phyloP scores from a whole-genome alignment of 208 protist genomes.

The Trichomonas gallinae region DNA sequence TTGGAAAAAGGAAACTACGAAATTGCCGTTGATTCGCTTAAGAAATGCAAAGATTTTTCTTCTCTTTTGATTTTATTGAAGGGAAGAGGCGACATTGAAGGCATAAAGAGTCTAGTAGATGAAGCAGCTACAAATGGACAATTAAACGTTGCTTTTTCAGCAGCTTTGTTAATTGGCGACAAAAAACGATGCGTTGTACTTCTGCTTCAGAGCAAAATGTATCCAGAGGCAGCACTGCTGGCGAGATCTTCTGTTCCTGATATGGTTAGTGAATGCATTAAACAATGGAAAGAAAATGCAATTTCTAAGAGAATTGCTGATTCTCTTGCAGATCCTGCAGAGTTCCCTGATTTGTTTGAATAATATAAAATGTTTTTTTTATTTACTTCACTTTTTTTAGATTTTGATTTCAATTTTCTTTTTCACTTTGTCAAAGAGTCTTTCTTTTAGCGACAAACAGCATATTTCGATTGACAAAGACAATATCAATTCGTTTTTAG shows the following conservation, averaged over 20 bases:
- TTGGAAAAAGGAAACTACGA: neutral
- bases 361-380: neutral
- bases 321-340: neutral
- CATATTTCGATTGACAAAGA: too few relatives aligned
- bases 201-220: neutral
- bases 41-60: neutral
- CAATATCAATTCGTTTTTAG: too few relatives aligned
- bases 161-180: neutral
- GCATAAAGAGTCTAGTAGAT: neutral
- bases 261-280: neutral
- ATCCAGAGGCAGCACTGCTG: neutral
- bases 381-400: too few relatives aligned
- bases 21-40: neutral
- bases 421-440: too few relatives aligned
- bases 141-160: neutral
- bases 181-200: neutral
- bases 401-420: too few relatives aligned
- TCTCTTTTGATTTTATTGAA: neutral
- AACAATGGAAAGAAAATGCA: neutral
- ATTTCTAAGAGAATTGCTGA: neutral
- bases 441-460: too few relatives aligned
- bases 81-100: neutral
- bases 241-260: neutral
- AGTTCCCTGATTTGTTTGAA: constrained; percentile 17
- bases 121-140: neutral